Percentiles rank a stretch among this genome's conserved stretches.
phyloP scores from a whole-genome alignment of 2,329 filamentous ascomycete genomes.

The Teratosphaeriaceae sp. region DNA sequence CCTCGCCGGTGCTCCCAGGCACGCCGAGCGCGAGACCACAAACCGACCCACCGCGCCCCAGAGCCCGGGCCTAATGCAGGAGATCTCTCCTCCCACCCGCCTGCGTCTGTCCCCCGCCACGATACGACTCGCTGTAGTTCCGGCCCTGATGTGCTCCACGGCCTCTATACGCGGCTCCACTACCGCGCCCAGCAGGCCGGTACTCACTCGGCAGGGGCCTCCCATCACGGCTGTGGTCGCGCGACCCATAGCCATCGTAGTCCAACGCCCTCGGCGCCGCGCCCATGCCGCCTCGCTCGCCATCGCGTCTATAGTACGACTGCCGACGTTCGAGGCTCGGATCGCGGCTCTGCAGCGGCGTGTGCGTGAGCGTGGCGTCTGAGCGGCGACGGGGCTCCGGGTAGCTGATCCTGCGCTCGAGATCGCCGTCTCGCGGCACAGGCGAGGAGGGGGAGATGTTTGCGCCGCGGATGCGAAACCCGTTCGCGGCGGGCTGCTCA shows the following conservation, averaged over 20 bases:
- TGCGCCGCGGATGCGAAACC: constrained; percentile 23
- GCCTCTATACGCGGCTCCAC: no score
- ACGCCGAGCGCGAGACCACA: no score
- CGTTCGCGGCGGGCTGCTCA: constrained; percentile 10
- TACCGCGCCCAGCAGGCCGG: no score
- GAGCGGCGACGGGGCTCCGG: constrained; percentile 14
- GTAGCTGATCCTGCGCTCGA: constrained; percentile 19
- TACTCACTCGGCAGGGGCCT: background rate
- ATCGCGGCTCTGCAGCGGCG: constrained; percentile 14
- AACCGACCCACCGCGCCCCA: no score
- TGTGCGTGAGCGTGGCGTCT: background rate
- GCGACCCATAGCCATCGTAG: constrained; percentile 5
- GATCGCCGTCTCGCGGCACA: no score
- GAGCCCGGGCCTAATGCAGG: no score
- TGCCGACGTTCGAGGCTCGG: constrained; percentile 24
- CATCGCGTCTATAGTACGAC: constrained; percentile 20
- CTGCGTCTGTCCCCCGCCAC: no score
- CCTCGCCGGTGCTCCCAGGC: no score
- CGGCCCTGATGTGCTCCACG: no score
- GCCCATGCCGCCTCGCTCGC: constrained; percentile 4
- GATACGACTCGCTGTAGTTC: no score
- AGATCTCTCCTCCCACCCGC: no score
- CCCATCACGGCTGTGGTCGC: background rate
- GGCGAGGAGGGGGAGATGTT: constrained; percentile 17
- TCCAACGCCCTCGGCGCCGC: no score